These are phyloP conservation scores for Colletotrichum godetiae DNA, from an alignment of 2,329 filamentous ascomycete genomes.

Conservation along the genomic window DNA sequence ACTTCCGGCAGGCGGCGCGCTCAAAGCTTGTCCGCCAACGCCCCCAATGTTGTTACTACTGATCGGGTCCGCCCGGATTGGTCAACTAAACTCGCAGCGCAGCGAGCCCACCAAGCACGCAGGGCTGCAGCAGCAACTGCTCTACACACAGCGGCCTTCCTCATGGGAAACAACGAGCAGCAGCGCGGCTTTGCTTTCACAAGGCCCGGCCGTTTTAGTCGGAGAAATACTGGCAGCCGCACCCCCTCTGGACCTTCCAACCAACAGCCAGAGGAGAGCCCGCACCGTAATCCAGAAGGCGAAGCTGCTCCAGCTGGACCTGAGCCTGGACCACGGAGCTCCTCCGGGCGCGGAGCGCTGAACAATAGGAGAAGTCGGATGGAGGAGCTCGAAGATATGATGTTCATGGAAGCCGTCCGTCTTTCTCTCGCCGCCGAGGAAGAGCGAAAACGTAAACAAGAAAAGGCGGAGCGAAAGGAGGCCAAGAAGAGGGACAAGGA, in stretches of 20 bases:
- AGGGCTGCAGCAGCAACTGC: constrained; percentile 93
- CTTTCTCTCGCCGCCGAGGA: constrained; percentile 93
- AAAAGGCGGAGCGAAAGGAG: constrained; percentile 84
- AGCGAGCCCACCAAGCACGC: constrained; percentile 85
- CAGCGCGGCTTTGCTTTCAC: constrained; percentile 59
- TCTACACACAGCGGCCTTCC: constrained; percentile 92
- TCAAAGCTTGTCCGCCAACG: constrained; percentile 80
- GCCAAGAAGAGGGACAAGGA: constrained; percentile 89
- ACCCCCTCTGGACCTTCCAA: constrained; percentile 40
- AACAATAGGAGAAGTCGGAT: constrained; percentile 64
- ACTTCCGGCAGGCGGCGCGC: constrained; percentile 57
- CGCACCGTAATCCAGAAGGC: constrained; percentile 40
- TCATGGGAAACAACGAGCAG: constrained; percentile 76
- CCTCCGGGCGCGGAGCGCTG: constrained; percentile 42
- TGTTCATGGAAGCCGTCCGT: constrained; percentile 97
- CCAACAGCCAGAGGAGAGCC: constrained; percentile 45
- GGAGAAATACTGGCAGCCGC: constrained; percentile 61
- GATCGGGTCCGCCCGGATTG: constrained; percentile 94
- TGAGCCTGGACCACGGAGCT: constrained; percentile 47
- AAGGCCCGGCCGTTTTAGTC: constrained; percentile 64
- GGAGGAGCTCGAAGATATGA: constrained; percentile 95
- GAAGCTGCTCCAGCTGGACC: constrained; percentile 42
- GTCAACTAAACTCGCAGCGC: constrained; percentile 88
- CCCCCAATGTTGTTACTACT: constrained; percentile 89
- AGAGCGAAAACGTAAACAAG: constrained; percentile 86